Evolutionary conservation across 768 basidiomycete genomes (phyloP).

Genomic region (Amylocystis lapponica): DNA sequence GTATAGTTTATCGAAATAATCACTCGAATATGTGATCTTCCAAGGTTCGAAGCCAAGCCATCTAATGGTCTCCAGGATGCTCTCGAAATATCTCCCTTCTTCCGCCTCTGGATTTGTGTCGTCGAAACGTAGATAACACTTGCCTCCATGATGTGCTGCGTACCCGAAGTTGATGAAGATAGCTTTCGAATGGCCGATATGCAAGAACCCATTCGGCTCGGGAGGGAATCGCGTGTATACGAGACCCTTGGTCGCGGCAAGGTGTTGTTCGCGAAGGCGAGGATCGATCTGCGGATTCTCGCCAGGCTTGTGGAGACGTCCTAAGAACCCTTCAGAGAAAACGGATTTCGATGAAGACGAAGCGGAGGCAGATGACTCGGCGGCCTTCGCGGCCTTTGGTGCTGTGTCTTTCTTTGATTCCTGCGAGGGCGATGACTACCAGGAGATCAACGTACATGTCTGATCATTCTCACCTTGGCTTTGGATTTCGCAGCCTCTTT

Average conservation of each 20-base stretch:
- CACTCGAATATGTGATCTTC: constrained; percentile 98
- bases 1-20: constrained; percentile 87
- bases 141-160: constrained; percentile 88
- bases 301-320: constrained; percentile 87
- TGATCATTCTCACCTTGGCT: constrained; percentile 42
- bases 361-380: constrained; percentile 31
- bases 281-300: constrained; percentile 85
- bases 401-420: constrained; percentile 44
- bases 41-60: constrained; percentile 99
- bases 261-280: constrained; percentile 73
- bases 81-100: constrained; percentile 93
- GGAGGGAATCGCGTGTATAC: constrained; percentile 98
- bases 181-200: constrained; percentile 96
- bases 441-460: background rate
- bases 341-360: constrained; percentile 51
- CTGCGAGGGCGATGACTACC: constrained; percentile 20
- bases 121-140: constrained; percentile 92
- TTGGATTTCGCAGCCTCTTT: constrained; percentile 66
- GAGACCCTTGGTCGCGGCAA: constrained; percentile 70
- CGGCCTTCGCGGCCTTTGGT: constrained; percentile 25
- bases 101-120: constrained; percentile 99
- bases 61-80: constrained; percentile 88
- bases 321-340: constrained; percentile 94
- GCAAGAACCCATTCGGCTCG: constrained; percentile 95
- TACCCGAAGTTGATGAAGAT: constrained; percentile 99